Evolutionary conservation across 2,329 filamentous ascomycete genomes (phyloP).

Genomic region (Colletotrichum graminicola): DNA sequence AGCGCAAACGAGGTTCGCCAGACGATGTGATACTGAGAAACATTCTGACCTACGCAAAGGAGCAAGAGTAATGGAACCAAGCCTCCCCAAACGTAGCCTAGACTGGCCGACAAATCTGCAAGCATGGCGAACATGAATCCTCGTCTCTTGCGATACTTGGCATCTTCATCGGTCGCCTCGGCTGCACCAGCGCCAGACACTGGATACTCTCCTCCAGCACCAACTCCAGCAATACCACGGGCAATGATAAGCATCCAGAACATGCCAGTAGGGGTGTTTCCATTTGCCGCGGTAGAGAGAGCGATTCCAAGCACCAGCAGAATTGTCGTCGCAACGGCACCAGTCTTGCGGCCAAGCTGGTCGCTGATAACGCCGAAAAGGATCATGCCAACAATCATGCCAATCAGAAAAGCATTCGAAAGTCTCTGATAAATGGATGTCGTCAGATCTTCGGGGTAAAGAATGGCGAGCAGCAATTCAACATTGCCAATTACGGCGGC

Average conservation of each 20-base stretch:
- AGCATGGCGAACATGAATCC: slow-evolving; percentile 70
- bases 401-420: slow-evolving; percentile 67
- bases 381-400: slow-evolving; percentile 68
- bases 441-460: slow-evolving; percentile 59
- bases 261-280: slow-evolving; percentile 54
- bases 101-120: slow-evolving; percentile 61
- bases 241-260: slow-evolving; percentile 64
- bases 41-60: slow-evolving; percentile 59
- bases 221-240: slow-evolving; percentile 56
- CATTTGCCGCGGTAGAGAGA: slow-evolving; percentile 60
- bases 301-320: slow-evolving; percentile 61
- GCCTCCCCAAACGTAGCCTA: slow-evolving; percentile 64
- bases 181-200: slow-evolving; percentile 62
- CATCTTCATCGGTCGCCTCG: slow-evolving; percentile 66
- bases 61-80: slow-evolving; percentile 64
- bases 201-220: slow-evolving; percentile 65
- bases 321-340: slow-evolving; percentile 60
- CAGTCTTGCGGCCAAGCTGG: slow-evolving; percentile 62
- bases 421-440: slow-evolving; percentile 62
- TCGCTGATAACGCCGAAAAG: slow-evolving; percentile 64
- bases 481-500: slow-evolving; percentile 60
- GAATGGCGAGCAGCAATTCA: slow-evolving; percentile 54
- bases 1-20: slow-evolving; percentile 65
- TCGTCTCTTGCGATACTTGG: slow-evolving; percentile 57
- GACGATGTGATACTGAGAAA: slow-evolving; percentile 57